These are phyloP conservation scores for Saccharomycopsis crataegensis DNA, from an alignment of 1,139 yeast species.

Conservation along the genomic window DNA sequence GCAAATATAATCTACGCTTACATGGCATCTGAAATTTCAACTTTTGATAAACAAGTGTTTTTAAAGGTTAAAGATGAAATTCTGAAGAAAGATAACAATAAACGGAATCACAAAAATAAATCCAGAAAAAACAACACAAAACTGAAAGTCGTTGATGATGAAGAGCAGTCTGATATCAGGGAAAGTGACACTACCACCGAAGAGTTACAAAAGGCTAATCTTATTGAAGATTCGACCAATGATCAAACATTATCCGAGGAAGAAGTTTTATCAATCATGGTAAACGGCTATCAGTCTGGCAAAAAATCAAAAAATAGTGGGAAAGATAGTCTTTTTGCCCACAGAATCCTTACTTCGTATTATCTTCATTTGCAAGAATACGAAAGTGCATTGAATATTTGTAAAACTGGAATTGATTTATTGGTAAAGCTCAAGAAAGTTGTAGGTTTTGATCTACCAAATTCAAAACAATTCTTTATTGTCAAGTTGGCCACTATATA, in stretches of 20 bases:
- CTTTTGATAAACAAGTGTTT: conserved; percentile 35
- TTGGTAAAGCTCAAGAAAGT: conserved; percentile 43
- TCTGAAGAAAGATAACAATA: conserved; percentile 13
- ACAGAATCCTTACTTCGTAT: conserved; percentile 57
- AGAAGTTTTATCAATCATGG: conserved; percentile 46
- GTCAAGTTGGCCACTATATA: conserved; percentile 69
- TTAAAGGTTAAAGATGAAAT: conserved; percentile 19
- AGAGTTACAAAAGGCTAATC: conserved; percentile 24
- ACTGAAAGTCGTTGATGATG: conserved; percentile 22
- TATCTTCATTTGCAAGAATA: conserved; percentile 59
- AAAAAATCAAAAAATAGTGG: conserved; percentile 26
- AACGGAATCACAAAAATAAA: neutral
- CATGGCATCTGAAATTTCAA: conserved; percentile 60
- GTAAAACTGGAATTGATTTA: conserved; percentile 53
- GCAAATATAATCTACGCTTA: conserved; percentile 57
- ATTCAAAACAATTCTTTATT: conserved; percentile 53
- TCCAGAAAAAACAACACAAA: conserved; percentile 22
- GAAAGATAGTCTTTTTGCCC: conserved; percentile 49
- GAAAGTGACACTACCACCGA: conserved; percentile 22
- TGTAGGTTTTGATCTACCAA: conserved; percentile 40
- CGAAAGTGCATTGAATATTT: conserved; percentile 50
- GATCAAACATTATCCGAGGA: conserved; percentile 29
- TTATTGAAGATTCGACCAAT: conserved; percentile 25
- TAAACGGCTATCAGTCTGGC: conserved; percentile 38
- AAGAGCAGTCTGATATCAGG: conserved; percentile 23